Evolutionary conservation across 164 flowering plant genomes (phyloP), one percentile per base, ranked within the genome.

Genomic region (Chloranthus sessilifolius): DNA sequence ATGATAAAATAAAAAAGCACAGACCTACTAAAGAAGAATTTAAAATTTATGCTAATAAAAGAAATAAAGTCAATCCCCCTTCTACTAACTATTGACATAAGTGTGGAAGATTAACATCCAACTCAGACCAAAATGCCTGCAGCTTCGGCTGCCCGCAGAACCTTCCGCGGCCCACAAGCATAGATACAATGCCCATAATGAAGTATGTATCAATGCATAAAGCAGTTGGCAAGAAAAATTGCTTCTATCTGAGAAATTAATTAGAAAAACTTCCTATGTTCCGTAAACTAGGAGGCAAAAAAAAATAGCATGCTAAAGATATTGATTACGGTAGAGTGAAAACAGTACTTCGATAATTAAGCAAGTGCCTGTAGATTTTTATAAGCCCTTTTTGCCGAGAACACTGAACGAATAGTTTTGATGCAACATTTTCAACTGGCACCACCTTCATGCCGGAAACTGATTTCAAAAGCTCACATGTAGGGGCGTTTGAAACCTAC

Each of bases 331-430:
- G 30, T 40, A 23, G 56, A 52, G 46, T 24, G 17, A 22, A 33
- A 27, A 25, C 19, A 23, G n/a, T 88, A 91, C 99, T 92, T 78
- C 54, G 85, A 73, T 82, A 88, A 52, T 92, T 80, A 53, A 92
- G 91, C 77, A 92, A 71, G 73, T 92, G 99, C 19, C 78, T 79
- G 70, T 92, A 92, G 67, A 92, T 88, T 74, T 88, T 92, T 75
- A 92, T 79, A 28, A 92, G 88, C 54, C 94, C 99, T 54, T 81
- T 80, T 43, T 92, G 99, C 55, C 99, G 85, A 69, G 99, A 92
- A 60, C 99, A 92, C 51, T 92, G 99, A 68, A 88, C 99, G 65
- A 92, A 86, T 57, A 92, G 69, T 65, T 92, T 92, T 56, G 99
- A 86, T 52, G 96, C 67, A 58, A 84, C 95, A 73, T 86, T 88